Evolutionary conservation across 208 protist genomes (phyloP).

Genomic region (Vickermania ingenoplastis): DNA sequence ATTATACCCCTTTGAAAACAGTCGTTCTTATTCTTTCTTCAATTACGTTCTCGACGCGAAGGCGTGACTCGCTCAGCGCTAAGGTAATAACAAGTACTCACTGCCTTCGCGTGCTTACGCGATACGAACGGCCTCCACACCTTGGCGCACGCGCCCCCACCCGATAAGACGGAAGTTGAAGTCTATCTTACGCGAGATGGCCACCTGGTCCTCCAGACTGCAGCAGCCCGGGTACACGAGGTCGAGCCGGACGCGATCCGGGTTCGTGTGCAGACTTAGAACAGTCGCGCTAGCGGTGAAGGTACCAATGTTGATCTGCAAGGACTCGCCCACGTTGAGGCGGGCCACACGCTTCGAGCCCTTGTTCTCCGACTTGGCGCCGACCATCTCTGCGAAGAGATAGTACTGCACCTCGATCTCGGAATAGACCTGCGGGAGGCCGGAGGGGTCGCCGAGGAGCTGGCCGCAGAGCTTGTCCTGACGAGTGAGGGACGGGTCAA

Average conservation of each 20-base stretch:
- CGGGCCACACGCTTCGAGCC: conserved; percentile 90
- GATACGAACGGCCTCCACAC: conserved; percentile 6
- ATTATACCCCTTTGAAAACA: no score
- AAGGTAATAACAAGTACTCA: no score
- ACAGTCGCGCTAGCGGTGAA: conserved; percentile 96
- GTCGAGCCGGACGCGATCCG: conserved; percentile 94
- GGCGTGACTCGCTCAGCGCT: no score
- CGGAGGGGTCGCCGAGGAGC: conserved; percentile 75
- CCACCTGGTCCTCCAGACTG: conserved; percentile 95
- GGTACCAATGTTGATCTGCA: conserved; percentile 99
- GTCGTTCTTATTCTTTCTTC: no score
- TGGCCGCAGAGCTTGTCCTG: conserved; percentile 98
- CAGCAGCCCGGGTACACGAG: conserved; percentile 97
- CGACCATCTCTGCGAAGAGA: conserved; percentile 95
- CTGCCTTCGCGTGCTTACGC: no score
- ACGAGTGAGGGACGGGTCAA: conserved; percentile 98
- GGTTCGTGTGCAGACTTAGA: conserved; percentile 80
- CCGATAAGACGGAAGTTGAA: conserved; percentile 97
- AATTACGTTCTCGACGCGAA: no score
- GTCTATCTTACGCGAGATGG: conserved; percentile 95
- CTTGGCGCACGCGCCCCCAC: conserved; percentile 86
- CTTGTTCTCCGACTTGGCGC: conserved; percentile 54
- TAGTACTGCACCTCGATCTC: conserved; percentile 98
- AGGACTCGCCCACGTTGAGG: conserved; percentile 91
- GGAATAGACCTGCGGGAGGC: conserved; percentile 95